Conservation (phyloP, 2,329 filamentous ascomycete species). For the Nemania sp. region DNA sequence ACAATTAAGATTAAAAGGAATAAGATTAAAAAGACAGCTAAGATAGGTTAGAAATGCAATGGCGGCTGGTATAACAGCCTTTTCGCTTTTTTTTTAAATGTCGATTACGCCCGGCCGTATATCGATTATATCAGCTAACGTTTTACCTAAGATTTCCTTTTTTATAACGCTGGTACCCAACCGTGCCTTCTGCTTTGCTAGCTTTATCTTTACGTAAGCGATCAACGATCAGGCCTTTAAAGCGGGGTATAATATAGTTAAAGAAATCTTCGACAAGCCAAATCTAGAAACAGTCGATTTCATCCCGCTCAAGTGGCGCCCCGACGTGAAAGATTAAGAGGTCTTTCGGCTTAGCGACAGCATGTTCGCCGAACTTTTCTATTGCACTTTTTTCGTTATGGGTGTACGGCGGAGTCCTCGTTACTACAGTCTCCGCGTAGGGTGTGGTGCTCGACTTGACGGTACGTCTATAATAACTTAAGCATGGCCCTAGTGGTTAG, state of each 20-base stretch:
- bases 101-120: not conserved
- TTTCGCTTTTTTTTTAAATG: not conserved
- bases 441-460: too few relatives aligned
- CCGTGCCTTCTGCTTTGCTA: not conserved
- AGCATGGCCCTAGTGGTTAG: too few relatives aligned
- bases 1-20: conserved; percentile 3
- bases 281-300: conserved; percentile 7
- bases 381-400: too few relatives aligned
- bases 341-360: too few relatives aligned
- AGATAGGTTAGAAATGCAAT: not conserved
- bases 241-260: conserved; percentile 1
- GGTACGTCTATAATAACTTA: too few relatives aligned
- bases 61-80: not conserved
- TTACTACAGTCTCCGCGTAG: too few relatives aligned
- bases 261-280: not conserved
- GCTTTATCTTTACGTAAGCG: conserved; percentile 1
- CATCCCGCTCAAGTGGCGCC: not conserved
- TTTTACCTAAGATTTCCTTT: conserved; percentile 1
- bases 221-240: not conserved
- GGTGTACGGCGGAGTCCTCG: too few relatives aligned
- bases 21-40: not conserved
- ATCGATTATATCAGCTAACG: not conserved
- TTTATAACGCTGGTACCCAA: conserved; percentile 2
- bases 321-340: too few relatives aligned
- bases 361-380: too few relatives aligned